Evolutionary conservation across 352 stramenopile genomes (phyloP), one percentile per base, ranked within the genome.

Genomic region (Phytophthora syringae): DNA sequence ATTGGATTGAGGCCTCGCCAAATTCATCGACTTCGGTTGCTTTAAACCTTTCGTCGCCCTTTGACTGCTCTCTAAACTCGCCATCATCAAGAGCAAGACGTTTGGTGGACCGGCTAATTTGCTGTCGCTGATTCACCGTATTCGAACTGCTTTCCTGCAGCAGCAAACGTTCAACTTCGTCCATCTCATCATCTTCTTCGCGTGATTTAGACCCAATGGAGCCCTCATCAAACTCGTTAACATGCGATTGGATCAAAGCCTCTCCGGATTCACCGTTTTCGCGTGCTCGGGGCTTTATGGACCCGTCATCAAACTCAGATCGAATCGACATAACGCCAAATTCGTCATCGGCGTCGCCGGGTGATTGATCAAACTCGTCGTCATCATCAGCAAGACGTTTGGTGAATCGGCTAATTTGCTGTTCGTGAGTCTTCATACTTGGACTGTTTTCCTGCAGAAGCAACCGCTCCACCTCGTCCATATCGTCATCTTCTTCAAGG

Each of bases 91-190:
- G 27, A 39, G 49, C n/a, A 20, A 22, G 4, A 18, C 18, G 21
- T 43, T 18, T 62, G 21, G 20, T 20, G 7, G 42, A 36, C 15
- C 24, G 37, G 24, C 18, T 21, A 34, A 32, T 7, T 15, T 53
- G 40, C 13, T 53, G 32, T 24, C 50, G 36, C 24, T 39, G 53
- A 2, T 47, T 55, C 24, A 48, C 30, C 39, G 48, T 37, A 12
- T 25, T 64, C 5, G 52, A 49, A 39, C 40, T 24, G 18, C 53
- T 72, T 74, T 72, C 47, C 3, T 74, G 49, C 16, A 67, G 27
- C 24, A 74, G 40, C 15, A 71, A 45, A 2, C 48, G 52, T 40
- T 75, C 70, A 16, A 75, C 62, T 20, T 68, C 70, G 51, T 75
- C 65, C 50, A 64, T 18, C 9, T 32, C 27, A 32, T 32, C 27